Conservation (phyloP, 2,329 filamentous ascomycete species). For the Fusarium temperatum region DNA sequence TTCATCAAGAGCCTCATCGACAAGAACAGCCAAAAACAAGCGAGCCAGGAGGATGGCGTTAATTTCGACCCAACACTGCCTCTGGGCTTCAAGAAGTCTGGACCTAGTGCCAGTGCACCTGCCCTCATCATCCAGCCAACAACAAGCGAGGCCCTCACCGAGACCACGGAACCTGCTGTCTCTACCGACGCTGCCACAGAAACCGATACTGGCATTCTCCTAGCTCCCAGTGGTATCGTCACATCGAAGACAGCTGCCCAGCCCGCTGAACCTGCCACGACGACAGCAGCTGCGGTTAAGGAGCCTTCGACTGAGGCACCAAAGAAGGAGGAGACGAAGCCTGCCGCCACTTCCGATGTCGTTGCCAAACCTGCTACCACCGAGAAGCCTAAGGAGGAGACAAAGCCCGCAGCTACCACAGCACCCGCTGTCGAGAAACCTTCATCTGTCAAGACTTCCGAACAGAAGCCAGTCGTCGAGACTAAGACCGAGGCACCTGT, state of each 20-base stretch:
- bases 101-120: slow-evolving; percentile 30
- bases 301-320: slow-evolving; percentile 9
- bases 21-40: neutral
- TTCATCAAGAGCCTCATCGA: slow-evolving; percentile 39
- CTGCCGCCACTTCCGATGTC: slow-evolving; percentile 3
- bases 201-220: slow-evolving; percentile 38
- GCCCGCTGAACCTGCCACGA: slow-evolving; percentile 8
- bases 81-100: slow-evolving; percentile 15
- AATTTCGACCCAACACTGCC: slow-evolving; percentile 26
- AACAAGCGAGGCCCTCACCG: slow-evolving; percentile 18
- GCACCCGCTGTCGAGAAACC: slow-evolving; percentile 13
- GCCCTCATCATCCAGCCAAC: slow-evolving; percentile 35
- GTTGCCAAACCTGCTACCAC: slow-evolving; percentile 9
- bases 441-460: neutral
- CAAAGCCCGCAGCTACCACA: slow-evolving; percentile 11
- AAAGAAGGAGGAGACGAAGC: slow-evolving; percentile 9
- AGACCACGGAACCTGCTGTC: slow-evolving; percentile 9
- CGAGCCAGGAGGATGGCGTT: slow-evolving; percentile 3
- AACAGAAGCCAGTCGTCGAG: slow-evolving; percentile 19
- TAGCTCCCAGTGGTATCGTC: slow-evolving; percentile 40
- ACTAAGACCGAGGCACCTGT: slow-evolving; percentile 11
- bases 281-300: slow-evolving; percentile 3
- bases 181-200: slow-evolving; percentile 15
- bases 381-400: slow-evolving; percentile 23
- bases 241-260: slow-evolving; percentile 27